phyloP scores from a whole-genome alignment of 257 asterid species.

The Salvia rosmarinus region DNA sequence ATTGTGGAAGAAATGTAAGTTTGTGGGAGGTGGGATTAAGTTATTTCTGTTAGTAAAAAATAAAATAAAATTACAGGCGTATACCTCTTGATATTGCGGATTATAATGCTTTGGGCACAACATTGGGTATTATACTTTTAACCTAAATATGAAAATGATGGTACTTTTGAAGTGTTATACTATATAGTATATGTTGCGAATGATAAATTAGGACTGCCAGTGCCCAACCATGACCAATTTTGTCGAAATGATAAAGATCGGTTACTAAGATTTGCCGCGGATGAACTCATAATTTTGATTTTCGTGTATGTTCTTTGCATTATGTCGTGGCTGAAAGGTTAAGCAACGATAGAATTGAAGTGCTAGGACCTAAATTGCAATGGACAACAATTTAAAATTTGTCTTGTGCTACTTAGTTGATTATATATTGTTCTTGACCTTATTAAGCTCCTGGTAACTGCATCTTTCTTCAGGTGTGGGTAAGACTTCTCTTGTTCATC shows the following conservation, averaged over 20 bases:
- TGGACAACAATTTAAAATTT: background rate
- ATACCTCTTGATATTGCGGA: background rate
- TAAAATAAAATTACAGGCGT: background rate
- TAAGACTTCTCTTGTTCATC: conserved; percentile 92
- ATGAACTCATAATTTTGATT: conserved; percentile 7
- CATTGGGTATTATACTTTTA: background rate
- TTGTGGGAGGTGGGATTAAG: background rate
- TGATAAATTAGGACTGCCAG: background rate
- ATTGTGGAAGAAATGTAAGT: background rate
- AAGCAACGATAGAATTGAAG: conserved; percentile 11
- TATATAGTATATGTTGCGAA: background rate
- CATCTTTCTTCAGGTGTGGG: conserved; percentile 71
- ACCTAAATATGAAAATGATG: background rate
- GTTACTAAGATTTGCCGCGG: background rate
- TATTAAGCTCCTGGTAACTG: conserved; percentile 21
- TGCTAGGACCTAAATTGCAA: background rate
- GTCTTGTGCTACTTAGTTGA: background rate
- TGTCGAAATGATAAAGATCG: background rate
- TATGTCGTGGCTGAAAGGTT: background rate
- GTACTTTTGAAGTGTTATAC: background rate
- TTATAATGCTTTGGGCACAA: background rate
- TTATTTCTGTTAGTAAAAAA: background rate
- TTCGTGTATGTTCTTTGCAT: background rate
- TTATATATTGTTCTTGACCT: background rate
- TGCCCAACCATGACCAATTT: background rate